Percentiles rank a stretch among this genome's conserved stretches.
phyloP scores from a whole-genome alignment of 192 early-diverging fungal species.

The Coemansia sp. region DNA sequence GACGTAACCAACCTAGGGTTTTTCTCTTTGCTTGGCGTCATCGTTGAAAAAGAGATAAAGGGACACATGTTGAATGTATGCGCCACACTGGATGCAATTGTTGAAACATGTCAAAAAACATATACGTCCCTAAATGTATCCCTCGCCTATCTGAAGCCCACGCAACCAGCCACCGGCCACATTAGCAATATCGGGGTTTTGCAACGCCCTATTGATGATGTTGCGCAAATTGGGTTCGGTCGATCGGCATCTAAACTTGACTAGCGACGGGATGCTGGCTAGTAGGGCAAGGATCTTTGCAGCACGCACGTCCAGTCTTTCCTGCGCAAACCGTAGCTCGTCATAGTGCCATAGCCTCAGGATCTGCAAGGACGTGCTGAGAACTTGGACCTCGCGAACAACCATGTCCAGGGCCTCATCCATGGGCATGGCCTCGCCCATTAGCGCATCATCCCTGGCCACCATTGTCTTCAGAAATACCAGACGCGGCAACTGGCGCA shows the following conservation, averaged over 20 bases:
- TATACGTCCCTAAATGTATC: conserved; percentile 12
- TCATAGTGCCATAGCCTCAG: conserved; percentile 32
- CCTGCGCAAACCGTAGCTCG: conserved; percentile 13
- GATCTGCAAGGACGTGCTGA: conserved; percentile 21
- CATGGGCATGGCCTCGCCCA: conserved; percentile 6
- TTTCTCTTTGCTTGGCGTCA: background rate
- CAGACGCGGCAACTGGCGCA: conserved; percentile 23
- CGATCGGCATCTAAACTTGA: conserved; percentile 10
- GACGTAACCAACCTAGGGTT: background rate
- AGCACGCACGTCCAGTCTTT: conserved; percentile 11
- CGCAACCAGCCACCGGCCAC: conserved; percentile 12
- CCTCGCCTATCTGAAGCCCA: conserved; percentile 19
- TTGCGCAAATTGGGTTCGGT: conserved; percentile 11
- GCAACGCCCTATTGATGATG: conserved; percentile 7
- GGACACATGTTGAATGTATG: background rate
- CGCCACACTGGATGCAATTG: background rate
- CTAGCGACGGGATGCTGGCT: conserved; percentile 27
- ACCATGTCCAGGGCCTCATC: conserved; percentile 6
- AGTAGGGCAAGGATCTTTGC: conserved; percentile 16
- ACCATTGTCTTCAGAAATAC: conserved; percentile 24
- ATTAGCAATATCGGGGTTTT: background rate
- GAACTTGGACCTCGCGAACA: background rate
- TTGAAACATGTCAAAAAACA: background rate
- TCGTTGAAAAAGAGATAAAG: too few relatives aligned
- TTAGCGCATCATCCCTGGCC: conserved; percentile 11